Base-by-base conservation (phyloP, 2,329 filamentous ascomycete species). In the Beauveria varroae region DNA sequence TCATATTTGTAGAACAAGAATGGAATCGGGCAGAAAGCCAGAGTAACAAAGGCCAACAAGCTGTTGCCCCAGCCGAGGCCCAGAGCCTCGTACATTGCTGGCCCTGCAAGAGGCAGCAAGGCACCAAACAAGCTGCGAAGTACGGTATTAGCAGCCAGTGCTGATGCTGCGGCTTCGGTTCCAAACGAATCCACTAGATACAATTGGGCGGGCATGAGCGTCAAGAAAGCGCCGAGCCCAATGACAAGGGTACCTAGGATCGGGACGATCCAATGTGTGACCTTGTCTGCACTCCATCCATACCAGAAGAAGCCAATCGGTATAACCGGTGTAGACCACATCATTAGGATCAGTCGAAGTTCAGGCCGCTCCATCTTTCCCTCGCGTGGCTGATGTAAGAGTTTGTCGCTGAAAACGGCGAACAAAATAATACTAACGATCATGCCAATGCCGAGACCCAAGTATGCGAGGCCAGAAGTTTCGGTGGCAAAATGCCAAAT, bases 41-140 rank as follows among this genome's bases (percentile, higher is more conserved):
- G 44, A 1, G 75, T 71, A 22, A 84, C 73, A 58, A 84, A 82
- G 6, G 64, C 74, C 50, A 76, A 69, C 8, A 74, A 52, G n/a
- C 68, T 71, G 26, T 74, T 75, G 1, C 50, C 77, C 77, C 63
- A 86, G 67, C 65, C 83, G 65, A 61, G 83, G 73, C 57, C 71
- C 2, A 76, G 64, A 26, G 67, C 65, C 22, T 68, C 63, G 55
- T 64, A 67, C 54, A 66, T 54, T 20, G 74, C 70, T 2, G 75
- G 73, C 0, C 82, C 83, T 18, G 82, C 83, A 3, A 86, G 71
- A 1, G 83, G 83, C 20, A 86, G 78, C 0, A 81, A 71, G 9
- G 85, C 85, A 20, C 84, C 87, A 66, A 87, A 86, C 4, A 78
- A 75, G 14, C 78, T 83, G 16, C 87, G 76, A 0, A 62, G 18